Conservation (phyloP, 768 basidiomycete species). For the Phallus indusiatus region DNA sequence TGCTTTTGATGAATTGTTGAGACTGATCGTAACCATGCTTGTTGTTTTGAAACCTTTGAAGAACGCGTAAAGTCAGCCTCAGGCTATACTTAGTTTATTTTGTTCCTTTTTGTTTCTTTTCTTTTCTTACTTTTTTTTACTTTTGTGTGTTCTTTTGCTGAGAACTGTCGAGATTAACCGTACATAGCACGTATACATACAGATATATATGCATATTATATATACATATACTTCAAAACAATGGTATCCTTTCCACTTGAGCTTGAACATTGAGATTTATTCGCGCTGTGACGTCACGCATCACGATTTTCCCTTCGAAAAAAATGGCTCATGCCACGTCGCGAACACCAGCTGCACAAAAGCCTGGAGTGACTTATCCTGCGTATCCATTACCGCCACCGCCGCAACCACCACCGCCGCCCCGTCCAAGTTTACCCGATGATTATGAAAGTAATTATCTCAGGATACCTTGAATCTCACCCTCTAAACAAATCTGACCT, state of each 20-base stretch:
- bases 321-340: neutral
- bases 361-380: neutral
- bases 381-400: neutral
- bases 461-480: neutral
- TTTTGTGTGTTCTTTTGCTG: slow-evolving; percentile 16
- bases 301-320: neutral
- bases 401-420: neutral
- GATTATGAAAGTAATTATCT: slow-evolving; percentile 7
- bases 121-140: slow-evolving; percentile 1
- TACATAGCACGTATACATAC: neutral
- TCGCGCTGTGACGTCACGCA: neutral
- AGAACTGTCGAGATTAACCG: neutral
- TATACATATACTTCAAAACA: neutral
- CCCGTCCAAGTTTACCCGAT: slow-evolving; percentile 3
- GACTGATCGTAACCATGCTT: too few species aligned
- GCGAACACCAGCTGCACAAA: neutral
- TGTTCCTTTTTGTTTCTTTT: neutral
- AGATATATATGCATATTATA: neutral
- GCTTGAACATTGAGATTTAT: neutral
- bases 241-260: too few species aligned
- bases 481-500: neutral
- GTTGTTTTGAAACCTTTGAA: too few species aligned
- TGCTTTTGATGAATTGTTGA: neutral
- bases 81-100: neutral
- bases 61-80: neutral